phyloP scores from a whole-genome alignment of 768 basidiomycete species.

The Nidularia pulvinata region DNA sequence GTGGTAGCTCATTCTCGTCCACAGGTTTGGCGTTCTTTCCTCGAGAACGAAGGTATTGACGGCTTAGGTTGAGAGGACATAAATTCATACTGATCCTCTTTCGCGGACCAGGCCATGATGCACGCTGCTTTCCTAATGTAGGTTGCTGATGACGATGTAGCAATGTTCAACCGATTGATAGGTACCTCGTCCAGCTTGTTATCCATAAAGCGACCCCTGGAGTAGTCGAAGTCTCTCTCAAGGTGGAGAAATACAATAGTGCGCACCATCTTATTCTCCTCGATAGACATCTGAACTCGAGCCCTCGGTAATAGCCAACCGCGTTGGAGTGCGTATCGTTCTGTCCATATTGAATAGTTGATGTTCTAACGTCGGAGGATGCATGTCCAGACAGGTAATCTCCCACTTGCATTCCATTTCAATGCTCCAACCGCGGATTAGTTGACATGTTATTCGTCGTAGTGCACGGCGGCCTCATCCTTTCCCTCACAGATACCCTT shows the following conservation, averaged over 20 bases:
- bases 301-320: constrained; percentile 55
- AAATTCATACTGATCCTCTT: constrained; percentile 4
- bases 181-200: constrained; percentile 41
- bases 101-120: constrained; percentile 64
- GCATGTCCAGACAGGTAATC: constrained; percentile 31
- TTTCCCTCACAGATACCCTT: constrained; percentile 83
- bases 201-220: constrained; percentile 73
- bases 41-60: constrained; percentile 64
- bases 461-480: constrained; percentile 80
- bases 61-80: neutral
- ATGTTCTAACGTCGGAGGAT: too few species aligned
- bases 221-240: constrained; percentile 64
- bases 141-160: constrained; percentile 8
- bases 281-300: constrained; percentile 1
- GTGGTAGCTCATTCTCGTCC: neutral
- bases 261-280: constrained; percentile 13
- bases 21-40: constrained; percentile 83
- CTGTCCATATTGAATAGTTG: neutral
- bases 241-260: constrained; percentile 79
- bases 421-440: neutral
- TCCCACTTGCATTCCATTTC: neutral
- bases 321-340: constrained; percentile 64
- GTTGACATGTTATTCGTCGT: constrained; percentile 12
- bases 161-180: neutral
- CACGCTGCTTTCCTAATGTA: constrained; percentile 79